Base-by-base conservation (phyloP, 2,329 filamentous ascomycete genomes). In the Aspergillus texensis region DNA sequence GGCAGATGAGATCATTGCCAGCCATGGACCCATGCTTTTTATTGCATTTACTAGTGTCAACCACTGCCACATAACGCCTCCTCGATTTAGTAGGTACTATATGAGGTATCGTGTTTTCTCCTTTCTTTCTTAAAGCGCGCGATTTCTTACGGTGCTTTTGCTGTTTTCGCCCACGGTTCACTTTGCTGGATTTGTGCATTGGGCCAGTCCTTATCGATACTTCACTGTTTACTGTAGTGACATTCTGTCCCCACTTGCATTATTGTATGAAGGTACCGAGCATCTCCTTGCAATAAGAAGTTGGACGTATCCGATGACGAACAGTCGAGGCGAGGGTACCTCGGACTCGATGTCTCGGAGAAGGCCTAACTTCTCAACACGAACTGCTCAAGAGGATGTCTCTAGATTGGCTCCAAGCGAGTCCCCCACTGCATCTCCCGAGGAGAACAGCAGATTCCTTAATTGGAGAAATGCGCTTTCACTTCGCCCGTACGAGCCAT, bases 291-390 rank as follows among this genome's bases (percentile, higher is more conserved):
- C 48, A 39, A 57, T 32, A 55, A 65, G 54, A 62, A 55, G 41
- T 28, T 45, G 52, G 58, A 39, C 43, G 28, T 57, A 55, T 65
- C 63, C 66, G 60, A 75, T 74, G 73, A 71, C 69, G 53, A 60
- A 61, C 57, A 62, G 63, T 63, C 64, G 60, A 50, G 63, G 60
- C 55, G 63, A 67, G 56, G 57, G 67, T 62, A 43, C 68, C 65
- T 68, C 69, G 50, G 66, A 66, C 65, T 68, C 71, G 54, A 67
- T 75, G 67, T 71, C 75, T 71, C 73, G 76, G 65, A 73, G 72
- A 68, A 72, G 75, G 61, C 77, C 77, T n/a, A 76, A 72, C 61
- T 79, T 80, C 66, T 77, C 77, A 24, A 74, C 77, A 55, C 75
- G 77, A 62, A 75, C 76, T 10, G 71, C 78, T 43, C 66, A 74